Base-by-base conservation (phyloP, 2,329 filamentous ascomycete species). In the Calonectria ilicicola region DNA sequence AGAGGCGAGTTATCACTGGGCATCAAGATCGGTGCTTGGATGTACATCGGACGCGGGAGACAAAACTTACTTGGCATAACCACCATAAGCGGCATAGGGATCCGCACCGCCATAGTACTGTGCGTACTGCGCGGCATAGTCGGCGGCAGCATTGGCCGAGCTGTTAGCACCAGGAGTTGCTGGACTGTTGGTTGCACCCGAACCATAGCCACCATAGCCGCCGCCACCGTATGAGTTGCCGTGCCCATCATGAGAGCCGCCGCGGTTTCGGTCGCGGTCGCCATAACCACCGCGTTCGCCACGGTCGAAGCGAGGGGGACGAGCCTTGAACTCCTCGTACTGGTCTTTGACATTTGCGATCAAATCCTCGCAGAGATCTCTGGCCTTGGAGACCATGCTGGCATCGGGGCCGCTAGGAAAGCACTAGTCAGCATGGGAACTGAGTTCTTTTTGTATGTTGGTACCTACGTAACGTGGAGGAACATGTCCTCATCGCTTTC, bases 401-500 rank as follows among this genome's bases (percentile, higher is more conserved):
- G 94, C 90, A 81, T 98, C 95, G 8, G 97, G 97, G 6, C 96
- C 96, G 74, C 95, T 98, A 76, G 35, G 8, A 74, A 68, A 26
- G 42, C 67, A 78, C 88, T 74, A 88, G 85, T 62, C 42, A 27
- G 10, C 6, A 4, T 21, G 10, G 3, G 4, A 9, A 15, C 17
- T n/a, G 23, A 15, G n/a, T 27, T 2, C 12, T 27, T 47, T 17
- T 42, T 12, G 26, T 38, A 44, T 32, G 21, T 6, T 40, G 27
- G 42, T 32, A 89, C 94, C 83, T 89, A 97, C 94, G 97, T 94
- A 76, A 98, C 96, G 83, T 98, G 96, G 56, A 99, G 89, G 81
- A 95, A 98, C 95, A 99, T 98, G 2, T 95, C 91, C 82, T 98
- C 96, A 60, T 99, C 96, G 76, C 95, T 98, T 85, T 99, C 97